Evolutionary conservation across 2,329 filamentous ascomycete genomes (phyloP), one percentile per base, ranked within the genome.

Genomic region (Escovopsis sp.): DNA sequence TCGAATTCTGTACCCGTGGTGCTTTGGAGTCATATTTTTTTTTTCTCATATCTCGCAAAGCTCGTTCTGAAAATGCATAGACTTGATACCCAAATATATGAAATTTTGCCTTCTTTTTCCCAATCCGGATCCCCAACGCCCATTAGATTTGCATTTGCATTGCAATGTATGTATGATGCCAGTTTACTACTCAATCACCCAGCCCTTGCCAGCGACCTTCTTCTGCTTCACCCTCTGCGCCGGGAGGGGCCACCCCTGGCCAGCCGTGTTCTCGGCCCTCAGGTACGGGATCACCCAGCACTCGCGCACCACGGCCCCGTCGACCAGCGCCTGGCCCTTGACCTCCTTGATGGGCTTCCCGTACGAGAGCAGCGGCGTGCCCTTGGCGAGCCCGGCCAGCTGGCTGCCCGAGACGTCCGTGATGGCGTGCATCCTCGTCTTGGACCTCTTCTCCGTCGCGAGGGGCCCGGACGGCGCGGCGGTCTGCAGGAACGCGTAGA

Each of bases 281-380:
- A 96, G 57, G 49, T 79, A 81, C 38, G 88, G 81, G 49, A 89
- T 75, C 2, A 94, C 83, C 75, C 84, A 93, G 51, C 83, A 87
- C 60, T 91, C 81, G 39, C 88, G 72, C 47, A 63, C 63, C 45
- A 56, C 65, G 20, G 56, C 56, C 1, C 58, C 59, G 12, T 62
- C 57, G 1, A 53, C 53, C 24, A 56, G 53, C 37, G 57, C 62
- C 34, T 62, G 59, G 39, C 64, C 55, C 48, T 72, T 65, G 12
- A 84, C 74, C 66, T 91, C 88, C 51, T 91, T 91, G 56, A 95
- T 79, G 1, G 91, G 89, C 65, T 96, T 96, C 4, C 86, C 84
- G 50, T 89, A 87, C 32, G 75, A 75, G 16, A 96, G 60, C 41
- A 98, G 65, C 39, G 87, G 84, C 11, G 91, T 96, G 0, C 84